Evolutionary conservation across 2,329 filamentous ascomycete genomes (phyloP).

Genomic region (Aspergillus awamori): DNA sequence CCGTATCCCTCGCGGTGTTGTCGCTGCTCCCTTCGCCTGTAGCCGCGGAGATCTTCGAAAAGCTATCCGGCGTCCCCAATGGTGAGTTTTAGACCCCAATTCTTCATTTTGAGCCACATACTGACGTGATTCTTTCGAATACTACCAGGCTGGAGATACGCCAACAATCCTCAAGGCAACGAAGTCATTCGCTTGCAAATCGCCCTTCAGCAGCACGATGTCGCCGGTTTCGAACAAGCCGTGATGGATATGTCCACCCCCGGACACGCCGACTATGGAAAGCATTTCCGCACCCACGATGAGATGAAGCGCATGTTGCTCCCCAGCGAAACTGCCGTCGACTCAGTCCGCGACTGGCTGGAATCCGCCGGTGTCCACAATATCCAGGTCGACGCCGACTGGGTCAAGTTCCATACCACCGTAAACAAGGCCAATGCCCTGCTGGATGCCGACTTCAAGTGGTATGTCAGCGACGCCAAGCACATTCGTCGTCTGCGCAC

Average conservation of each 20-base stretch:
- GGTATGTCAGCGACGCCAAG: conserved; percentile 35
- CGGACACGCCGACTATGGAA: conserved; percentile 51
- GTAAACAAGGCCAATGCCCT: conserved; percentile 42
- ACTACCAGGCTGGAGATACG: conserved; percentile 36
- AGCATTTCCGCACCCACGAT: conserved; percentile 50
- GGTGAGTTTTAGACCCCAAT: conserved; percentile 26
- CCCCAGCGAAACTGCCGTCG: conserved; percentile 45
- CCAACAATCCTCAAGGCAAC: conserved; percentile 27
- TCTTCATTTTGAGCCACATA: not conserved
- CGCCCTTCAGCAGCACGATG: conserved; percentile 40
- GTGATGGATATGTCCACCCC: conserved; percentile 56
- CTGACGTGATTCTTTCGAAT: conserved; percentile 1
- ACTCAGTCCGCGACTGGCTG: conserved; percentile 53
- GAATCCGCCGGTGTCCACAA: conserved; percentile 41
- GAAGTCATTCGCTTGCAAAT: conserved; percentile 38
- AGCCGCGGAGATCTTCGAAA: conserved; percentile 40
- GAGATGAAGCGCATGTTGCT: conserved; percentile 55
- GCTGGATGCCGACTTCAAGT: conserved; percentile 44
- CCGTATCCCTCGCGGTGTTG: conserved; percentile 25
- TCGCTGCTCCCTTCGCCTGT: conserved; percentile 36
- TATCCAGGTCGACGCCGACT: conserved; percentile 41
- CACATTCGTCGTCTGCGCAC: conserved; percentile 41
- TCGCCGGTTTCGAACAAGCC: conserved; percentile 47
- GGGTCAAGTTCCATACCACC: conserved; percentile 42
- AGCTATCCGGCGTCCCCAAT: conserved; percentile 36